Conservation (phyloP, 2,329 filamentous ascomycete species). For the Aspergillus amoenus region DNA sequence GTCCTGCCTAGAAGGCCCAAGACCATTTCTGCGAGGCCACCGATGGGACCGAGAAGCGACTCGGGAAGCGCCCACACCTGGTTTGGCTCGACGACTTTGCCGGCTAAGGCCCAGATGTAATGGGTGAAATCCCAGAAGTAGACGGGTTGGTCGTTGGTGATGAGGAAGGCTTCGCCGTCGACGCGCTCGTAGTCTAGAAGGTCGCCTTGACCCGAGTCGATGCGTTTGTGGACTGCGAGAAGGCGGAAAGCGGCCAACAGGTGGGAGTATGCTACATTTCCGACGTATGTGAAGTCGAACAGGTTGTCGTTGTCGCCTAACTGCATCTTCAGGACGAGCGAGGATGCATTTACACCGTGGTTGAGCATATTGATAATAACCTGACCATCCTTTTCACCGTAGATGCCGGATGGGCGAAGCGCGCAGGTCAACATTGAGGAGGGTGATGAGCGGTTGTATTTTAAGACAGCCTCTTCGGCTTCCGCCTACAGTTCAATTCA, state of each 20-base stretch:
- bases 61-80: conserved; percentile 45
- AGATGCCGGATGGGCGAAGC: conserved; percentile 83
- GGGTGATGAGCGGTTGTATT: conserved; percentile 64
- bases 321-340: conserved; percentile 70
- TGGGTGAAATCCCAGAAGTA: conserved; percentile 90
- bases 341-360: conserved; percentile 59
- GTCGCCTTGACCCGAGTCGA: conserved; percentile 51
- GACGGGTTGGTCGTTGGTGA: conserved; percentile 84
- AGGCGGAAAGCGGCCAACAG: conserved; percentile 75
- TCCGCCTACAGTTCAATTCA: conserved; percentile 55
- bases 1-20: conserved; percentile 46
- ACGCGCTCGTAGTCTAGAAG: conserved; percentile 72
- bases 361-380: conserved; percentile 71
- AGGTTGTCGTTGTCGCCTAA: conserved; percentile 73
- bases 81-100: conserved; percentile 43
- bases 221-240: conserved; percentile 54
- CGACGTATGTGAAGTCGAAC: conserved; percentile 70
- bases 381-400: conserved; percentile 84
- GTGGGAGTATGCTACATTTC: conserved; percentile 74
- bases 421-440: conserved; percentile 71
- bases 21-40: conserved; percentile 43
- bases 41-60: conserved; percentile 39
- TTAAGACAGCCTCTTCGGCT: conserved; percentile 77
- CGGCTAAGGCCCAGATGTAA: conserved; percentile 66
- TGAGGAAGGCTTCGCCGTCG: conserved; percentile 83